These are phyloP conservation scores for Trichoderma guizhouense DNA, from an alignment of 2,329 filamentous ascomycete genomes.

Conservation along the genomic window DNA sequence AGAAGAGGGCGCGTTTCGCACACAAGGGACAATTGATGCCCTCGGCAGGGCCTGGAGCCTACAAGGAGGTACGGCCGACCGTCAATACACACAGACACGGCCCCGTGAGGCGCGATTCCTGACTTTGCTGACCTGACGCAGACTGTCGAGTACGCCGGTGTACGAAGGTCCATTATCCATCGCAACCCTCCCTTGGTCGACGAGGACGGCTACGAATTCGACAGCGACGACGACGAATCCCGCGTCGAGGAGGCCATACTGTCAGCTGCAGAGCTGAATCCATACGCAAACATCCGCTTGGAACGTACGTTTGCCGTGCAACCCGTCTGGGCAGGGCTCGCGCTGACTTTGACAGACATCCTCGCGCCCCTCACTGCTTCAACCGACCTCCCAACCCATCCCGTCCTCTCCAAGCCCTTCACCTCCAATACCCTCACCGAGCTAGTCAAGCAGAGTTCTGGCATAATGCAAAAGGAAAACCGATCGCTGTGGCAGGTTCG, in stretches of 20 bases:
- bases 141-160: constrained; percentile 71
- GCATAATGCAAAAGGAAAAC: constrained; percentile 73
- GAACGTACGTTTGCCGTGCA: constrained; percentile 54
- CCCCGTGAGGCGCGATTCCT: constrained; percentile 23
- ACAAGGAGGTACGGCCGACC: constrained; percentile 60
- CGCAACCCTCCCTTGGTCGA: constrained; percentile 71
- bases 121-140: constrained; percentile 34
- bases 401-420: constrained; percentile 71
- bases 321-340: constrained; percentile 1
- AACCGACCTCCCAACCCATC: constrained; percentile 70
- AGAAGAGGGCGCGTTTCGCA: constrained; percentile 69
- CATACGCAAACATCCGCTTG: constrained; percentile 68
- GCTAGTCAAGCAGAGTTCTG: constrained; percentile 64
- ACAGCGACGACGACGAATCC: constrained; percentile 69
- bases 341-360: constrained; percentile 52
- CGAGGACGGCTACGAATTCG: constrained; percentile 73
- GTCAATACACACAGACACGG: neutral
- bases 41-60: constrained; percentile 62
- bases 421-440: constrained; percentile 69
- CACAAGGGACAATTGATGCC: constrained; percentile 67
- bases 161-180: constrained; percentile 68
- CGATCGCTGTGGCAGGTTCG: constrained; percentile 70
- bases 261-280: constrained; percentile 66
- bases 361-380: constrained; percentile 72
- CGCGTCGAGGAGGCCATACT: constrained; percentile 58